phyloP scores from a whole-genome alignment of 768 basidiomycete species.

The Kwoniella newhampshirensis region DNA sequence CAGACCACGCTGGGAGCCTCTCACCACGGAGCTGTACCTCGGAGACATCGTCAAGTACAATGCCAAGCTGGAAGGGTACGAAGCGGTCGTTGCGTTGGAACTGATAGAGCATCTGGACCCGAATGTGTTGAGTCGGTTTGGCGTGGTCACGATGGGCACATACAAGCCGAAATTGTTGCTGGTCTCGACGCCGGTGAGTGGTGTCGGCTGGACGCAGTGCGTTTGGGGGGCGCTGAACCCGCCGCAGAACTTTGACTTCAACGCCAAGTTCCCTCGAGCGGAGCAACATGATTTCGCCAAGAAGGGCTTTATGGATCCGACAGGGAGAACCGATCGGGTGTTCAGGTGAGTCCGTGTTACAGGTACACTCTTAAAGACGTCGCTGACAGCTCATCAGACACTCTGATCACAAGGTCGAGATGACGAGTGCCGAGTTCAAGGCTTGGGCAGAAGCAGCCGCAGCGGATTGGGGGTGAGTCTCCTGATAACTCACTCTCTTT shows the following conservation, averaged over 20 bases:
- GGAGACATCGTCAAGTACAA: conserved; percentile 52
- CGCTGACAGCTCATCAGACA: conserved; percentile 16
- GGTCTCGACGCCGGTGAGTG: conserved; percentile 51
- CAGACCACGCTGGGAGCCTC: conserved; percentile 39
- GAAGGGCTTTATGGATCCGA: conserved; percentile 52
- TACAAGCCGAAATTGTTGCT: conserved; percentile 50
- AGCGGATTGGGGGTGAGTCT: conserved; percentile 47
- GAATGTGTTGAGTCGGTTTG: conserved; percentile 47
- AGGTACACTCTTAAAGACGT: neutral
- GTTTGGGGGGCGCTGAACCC: neutral
- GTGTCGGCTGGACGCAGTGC: neutral
- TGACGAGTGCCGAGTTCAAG: conserved; percentile 51
- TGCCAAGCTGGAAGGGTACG: conserved; percentile 45
- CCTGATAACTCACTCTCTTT: neutral
- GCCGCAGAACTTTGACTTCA: conserved; percentile 49
- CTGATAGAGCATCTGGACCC: conserved; percentile 53
- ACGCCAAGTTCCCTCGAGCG: conserved; percentile 50
- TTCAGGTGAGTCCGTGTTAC: conserved; percentile 43
- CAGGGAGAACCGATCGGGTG: conserved; percentile 51
- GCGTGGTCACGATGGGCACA: conserved; percentile 51
- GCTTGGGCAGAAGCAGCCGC: conserved; percentile 43
- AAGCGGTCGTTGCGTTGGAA: conserved; percentile 51
- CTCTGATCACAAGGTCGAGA: conserved; percentile 53
- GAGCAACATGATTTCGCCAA: conserved; percentile 29
- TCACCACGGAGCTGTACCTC: conserved; percentile 48